Evolutionary conservation across 306 rosid species (phyloP), one percentile per base, ranked within the genome.

Genomic region (Carpinus fangiana): DNA sequence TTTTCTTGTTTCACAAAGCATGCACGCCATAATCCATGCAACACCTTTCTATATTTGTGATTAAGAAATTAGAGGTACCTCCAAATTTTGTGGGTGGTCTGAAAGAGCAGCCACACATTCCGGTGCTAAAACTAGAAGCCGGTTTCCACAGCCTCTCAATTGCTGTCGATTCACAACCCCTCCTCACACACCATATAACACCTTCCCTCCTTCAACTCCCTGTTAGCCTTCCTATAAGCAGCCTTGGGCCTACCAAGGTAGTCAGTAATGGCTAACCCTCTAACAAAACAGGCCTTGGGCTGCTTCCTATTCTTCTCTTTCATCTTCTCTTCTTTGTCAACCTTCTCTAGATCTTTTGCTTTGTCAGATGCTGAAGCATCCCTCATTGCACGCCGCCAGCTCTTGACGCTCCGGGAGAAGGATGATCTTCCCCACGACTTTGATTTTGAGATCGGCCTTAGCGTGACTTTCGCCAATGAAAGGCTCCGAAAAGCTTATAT

Each of bases 221-320:
- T 5, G 16, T 41, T 7, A 31, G 36, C 51, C 26, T 45, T 73
- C 69, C 28, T 23, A 54, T 43, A 73, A 61, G 84, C 82, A 81
- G 68, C 89, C 87, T 83, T 81, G 88, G 88, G 89, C 91, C 88
- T 56, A 31, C 84, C 81, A 83, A 81, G 89, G 87, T 77, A 70
- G 73, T 73, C 21, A 50, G 46, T 34, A 12, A 88, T 88, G 89
- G 84, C 89, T 88, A 78, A 47, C 36, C 89, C 7, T 81, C 70
- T 9, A 59, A 46, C 82, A 28, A 78, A 76, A 31, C 75, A 79
- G 84, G 89, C 83, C 81, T 78, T 87, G 48, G 84, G 87, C 75
- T 81, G 86, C 73, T 73, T 75, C 26, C 67, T 85, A 13, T n/a
- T 76, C 0, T 56, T 76, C 70, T 70, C 73, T 28, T 1, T 83